Percentiles rank a stretch among this genome's conserved stretches.
These are phyloP conservation scores for Emericellopsis terricola DNA, from an alignment of 495 filamentous ascomycete species.

Conservation along the genomic window DNA sequence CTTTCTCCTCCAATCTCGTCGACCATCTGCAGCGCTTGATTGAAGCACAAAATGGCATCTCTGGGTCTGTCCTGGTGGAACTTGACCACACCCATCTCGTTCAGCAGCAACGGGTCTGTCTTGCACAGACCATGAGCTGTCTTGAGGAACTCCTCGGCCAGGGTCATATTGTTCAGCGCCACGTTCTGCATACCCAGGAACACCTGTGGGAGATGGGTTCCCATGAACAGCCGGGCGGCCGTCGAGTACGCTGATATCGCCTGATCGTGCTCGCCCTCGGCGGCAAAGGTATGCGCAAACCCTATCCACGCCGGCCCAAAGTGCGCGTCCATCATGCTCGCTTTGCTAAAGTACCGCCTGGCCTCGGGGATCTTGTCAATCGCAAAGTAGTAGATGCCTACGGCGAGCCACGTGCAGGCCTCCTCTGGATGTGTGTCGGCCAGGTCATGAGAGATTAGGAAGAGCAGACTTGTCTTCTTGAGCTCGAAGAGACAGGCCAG, in stretches of 20 bases:
- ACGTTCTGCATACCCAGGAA: slow-evolving; percentile 98
- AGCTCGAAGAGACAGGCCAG: slow-evolving; percentile 86
- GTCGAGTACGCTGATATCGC: slow-evolving; percentile 96
- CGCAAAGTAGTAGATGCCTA: slow-evolving; percentile 86
- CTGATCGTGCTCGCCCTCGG: slow-evolving; percentile 98
- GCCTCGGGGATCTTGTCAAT: slow-evolving; percentile 85
- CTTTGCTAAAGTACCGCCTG: slow-evolving; percentile 89
- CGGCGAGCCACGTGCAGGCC: slow-evolving; percentile 78
- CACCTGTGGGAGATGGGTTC: slow-evolving; percentile 87
- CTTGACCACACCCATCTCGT: slow-evolving; percentile 85
- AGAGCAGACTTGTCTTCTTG: slow-evolving; percentile 67
- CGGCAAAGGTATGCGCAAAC: slow-evolving; percentile 98
- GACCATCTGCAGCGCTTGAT: slow-evolving; percentile 54
- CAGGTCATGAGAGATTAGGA: slow-evolving; percentile 85
- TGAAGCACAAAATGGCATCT: slow-evolving; percentile 56
- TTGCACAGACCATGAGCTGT: slow-evolving; percentile 63
- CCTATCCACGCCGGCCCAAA: slow-evolving; percentile 98
- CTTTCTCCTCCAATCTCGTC: slow-evolving; percentile 65
- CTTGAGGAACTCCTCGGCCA: slow-evolving; percentile 90
- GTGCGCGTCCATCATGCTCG: slow-evolving; percentile 91
- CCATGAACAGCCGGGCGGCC: slow-evolving; percentile 86
- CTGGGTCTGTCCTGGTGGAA: slow-evolving; percentile 77
- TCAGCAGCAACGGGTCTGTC: slow-evolving; percentile 76
- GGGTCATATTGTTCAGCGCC: slow-evolving; percentile 80
- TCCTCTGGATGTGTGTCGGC: slow-evolving; percentile 85